Base-by-base conservation (phyloP, 2,329 filamentous ascomycete genomes). In the Epichloe elymi region DNA sequence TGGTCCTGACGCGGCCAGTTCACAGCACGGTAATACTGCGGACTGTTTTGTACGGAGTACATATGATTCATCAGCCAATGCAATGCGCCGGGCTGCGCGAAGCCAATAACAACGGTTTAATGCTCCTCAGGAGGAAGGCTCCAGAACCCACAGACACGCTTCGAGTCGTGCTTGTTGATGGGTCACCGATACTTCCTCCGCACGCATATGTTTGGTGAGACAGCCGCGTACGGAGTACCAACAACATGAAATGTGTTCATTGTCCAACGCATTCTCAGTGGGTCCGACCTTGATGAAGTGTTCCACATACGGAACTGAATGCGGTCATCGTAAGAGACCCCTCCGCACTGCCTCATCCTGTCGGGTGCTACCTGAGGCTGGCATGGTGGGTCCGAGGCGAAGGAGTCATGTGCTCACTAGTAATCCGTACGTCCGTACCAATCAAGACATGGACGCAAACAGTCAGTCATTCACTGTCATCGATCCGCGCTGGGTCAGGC, bases 111-210 rank as follows among this genome's bases (percentile, higher is more conserved):
- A 49, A 45, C 51, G 38, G 51, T 51, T 30, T 10, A 30, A 30
- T 30, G 30, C 30, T 53, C 56, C 50, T 57, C n/a, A n/a, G n/a
- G n/a, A n/a, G 57, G 67, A 69, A 69, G 62, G 63, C 65, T 68
- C 67, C 23, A 26, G 23, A 26, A 26, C 23, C 6, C 23, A 11
- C 8, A 11, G 26, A 30, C 8, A 30, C 26, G 26, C 3, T 30
- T 30, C 26, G 11, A 30, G 26, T 30, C 26, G 26, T 30, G 26
- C 26, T 30, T 30, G 26, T 30, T 30, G 8, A 30, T 30, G 3
- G 17, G 40, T 20, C 14, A 17, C 40, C 11, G 19, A 17, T 19
- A 42, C 40, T 17, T 19, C 23, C 3, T 48, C 46, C 15, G 48
- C 52, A 48, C 30, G 53, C 53, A 26, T 14, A n/a, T 8, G 14